phyloP scores from a whole-genome alignment of 2,329 filamentous ascomycete genomes.

The Ceratocystis papillata region DNA sequence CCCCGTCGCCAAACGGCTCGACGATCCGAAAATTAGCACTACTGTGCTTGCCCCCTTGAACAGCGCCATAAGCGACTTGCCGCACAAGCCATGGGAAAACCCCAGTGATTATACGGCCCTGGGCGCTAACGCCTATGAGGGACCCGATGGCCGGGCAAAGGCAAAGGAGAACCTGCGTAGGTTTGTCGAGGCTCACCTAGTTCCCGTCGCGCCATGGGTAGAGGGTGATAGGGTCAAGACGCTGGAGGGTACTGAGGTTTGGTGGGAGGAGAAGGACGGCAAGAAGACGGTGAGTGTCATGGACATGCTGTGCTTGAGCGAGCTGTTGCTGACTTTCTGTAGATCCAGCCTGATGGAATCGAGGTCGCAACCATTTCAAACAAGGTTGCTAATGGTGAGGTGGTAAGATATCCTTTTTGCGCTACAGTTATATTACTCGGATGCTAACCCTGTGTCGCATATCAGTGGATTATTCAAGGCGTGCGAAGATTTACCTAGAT shows the following conservation, averaged over 20 bases:
- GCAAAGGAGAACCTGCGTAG: slow-evolving; percentile 63
- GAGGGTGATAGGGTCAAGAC: slow-evolving; percentile 56
- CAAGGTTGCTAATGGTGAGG: slow-evolving; percentile 74
- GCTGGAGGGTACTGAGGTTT: slow-evolving; percentile 57
- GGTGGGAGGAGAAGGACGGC: slow-evolving; percentile 67
- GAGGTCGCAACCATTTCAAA: slow-evolving; percentile 65
- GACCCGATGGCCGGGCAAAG: slow-evolving; percentile 60
- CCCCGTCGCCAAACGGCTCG: slow-evolving; percentile 56
- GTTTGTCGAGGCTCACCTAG: slow-evolving; percentile 80
- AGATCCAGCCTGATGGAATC: slow-evolving; percentile 70
- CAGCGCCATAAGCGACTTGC: slow-evolving; percentile 62
- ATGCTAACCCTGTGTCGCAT: neutral
- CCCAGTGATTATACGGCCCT: slow-evolving; percentile 58
- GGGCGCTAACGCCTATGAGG: slow-evolving; percentile 64
- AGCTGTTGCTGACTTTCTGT: slow-evolving; percentile 23
- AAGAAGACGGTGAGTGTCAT: slow-evolving; percentile 49
- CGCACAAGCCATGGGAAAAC: slow-evolving; percentile 79
- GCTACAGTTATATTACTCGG: neutral
- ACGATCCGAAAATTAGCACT: slow-evolving; percentile 55
- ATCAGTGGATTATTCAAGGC: slow-evolving; percentile 15
- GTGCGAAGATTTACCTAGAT: neutral
- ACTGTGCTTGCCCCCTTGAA: slow-evolving; percentile 85
- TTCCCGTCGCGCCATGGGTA: slow-evolving; percentile 64
- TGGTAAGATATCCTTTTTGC: slow-evolving; percentile 38
- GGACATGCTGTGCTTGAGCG: neutral